Conservation (phyloP, 176 grass and related monocot species). For the Triticum timopheevii region DNA sequence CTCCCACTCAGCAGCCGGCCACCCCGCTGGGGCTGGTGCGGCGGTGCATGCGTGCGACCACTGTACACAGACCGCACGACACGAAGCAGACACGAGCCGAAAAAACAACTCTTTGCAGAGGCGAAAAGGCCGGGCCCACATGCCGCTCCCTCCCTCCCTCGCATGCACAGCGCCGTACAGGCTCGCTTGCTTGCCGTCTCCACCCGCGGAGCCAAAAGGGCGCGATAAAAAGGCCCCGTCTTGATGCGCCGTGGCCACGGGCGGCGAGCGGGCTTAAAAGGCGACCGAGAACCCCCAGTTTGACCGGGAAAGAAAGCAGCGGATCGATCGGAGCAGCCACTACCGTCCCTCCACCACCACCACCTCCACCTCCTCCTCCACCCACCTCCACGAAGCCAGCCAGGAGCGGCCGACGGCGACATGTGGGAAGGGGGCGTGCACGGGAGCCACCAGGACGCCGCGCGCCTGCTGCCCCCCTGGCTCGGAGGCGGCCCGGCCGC, state of each 20-base stretch:
- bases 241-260: conserved; percentile 25
- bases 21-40: background rate
- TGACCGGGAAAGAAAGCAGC: conserved; percentile 43
- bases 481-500: conserved; percentile 9
- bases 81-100: conserved; percentile 10
- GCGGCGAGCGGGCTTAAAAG: conserved; percentile 54
- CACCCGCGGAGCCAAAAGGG: conserved; percentile 40
- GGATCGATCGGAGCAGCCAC: conserved; percentile 18
- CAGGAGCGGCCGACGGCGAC: conserved; percentile 8
- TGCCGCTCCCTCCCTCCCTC: background rate
- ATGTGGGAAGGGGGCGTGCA: conserved; percentile 78
- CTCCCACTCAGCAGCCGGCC: background rate
- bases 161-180: conserved; percentile 53
- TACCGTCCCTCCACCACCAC: background rate
- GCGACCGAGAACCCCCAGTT: conserved; percentile 30
- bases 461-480: conserved; percentile 51
- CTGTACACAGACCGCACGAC: conserved; percentile 14
- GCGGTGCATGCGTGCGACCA: conserved; percentile 6
- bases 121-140: conserved; percentile 12
- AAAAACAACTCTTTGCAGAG: conserved; percentile 16
- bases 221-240: conserved; percentile 47
- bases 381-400: background rate
- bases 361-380: background rate
- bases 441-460: conserved; percentile 55
- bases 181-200: conserved; percentile 23